Conservation (phyloP, 1,284 basidiomycete genomes). For the Cutaneotrichosporon mucoides region DNA sequence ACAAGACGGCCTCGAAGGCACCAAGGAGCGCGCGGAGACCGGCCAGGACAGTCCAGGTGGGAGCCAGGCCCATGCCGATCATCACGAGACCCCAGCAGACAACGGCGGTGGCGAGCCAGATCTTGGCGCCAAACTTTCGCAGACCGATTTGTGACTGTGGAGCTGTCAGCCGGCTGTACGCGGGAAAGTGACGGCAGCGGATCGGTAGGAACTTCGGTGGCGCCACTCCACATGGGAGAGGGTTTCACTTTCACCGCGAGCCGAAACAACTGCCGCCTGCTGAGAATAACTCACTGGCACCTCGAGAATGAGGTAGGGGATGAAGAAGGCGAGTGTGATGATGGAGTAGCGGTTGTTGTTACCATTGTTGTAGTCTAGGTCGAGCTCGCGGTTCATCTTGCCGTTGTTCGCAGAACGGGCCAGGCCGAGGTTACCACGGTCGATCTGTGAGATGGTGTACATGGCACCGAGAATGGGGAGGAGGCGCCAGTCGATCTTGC, state of each 20-base stretch:
- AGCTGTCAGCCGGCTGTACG: neutral
- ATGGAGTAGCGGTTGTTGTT: slow-evolving; percentile 41
- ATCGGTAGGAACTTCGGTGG: no score
- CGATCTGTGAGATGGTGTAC: slow-evolving; percentile 21
- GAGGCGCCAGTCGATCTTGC: slow-evolving; percentile 16
- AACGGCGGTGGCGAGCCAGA: slow-evolving; percentile 16
- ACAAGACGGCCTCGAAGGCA: slow-evolving; percentile 42
- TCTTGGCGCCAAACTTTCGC: slow-evolving; percentile 20
- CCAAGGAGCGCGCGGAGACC: slow-evolving; percentile 50
- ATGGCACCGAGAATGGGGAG: slow-evolving; percentile 12
- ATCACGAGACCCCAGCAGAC: slow-evolving; percentile 48
- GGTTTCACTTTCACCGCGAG: neutral
- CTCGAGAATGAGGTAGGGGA: slow-evolving; percentile 48
- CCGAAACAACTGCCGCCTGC: neutral
- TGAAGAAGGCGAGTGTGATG: slow-evolving; percentile 43
- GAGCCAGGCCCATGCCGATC: slow-evolving; percentile 45
- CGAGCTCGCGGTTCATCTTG: slow-evolving; percentile 30
- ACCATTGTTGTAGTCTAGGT: slow-evolving; percentile 16
- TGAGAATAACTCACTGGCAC: slow-evolving; percentile 13
- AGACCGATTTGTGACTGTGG: slow-evolving; percentile 25
- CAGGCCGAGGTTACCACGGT: slow-evolving; percentile 25
- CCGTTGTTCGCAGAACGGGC: slow-evolving; percentile 16
- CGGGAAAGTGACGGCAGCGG: no score
- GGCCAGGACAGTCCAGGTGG: slow-evolving; percentile 42
- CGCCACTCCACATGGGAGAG: no score